These are phyloP conservation scores for Porphyra umbilicalis DNA, from an alignment of 31 red algal genomes.

Conservation along the genomic window DNA sequence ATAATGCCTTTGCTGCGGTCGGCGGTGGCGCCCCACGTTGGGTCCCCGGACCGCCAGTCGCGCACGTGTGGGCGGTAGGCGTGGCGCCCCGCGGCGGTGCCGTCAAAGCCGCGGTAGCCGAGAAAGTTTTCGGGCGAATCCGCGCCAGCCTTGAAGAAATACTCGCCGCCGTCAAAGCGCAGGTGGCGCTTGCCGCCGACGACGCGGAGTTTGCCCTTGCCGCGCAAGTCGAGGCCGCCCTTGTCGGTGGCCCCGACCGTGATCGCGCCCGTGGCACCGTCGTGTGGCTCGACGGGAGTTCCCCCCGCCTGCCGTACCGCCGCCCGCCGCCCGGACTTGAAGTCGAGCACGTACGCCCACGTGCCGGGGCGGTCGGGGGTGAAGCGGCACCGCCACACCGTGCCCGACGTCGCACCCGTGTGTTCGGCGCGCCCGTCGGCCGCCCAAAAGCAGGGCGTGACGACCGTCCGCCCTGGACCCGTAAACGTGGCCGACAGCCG, in stretches of 20 bases:
- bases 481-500: slow-evolving; percentile 36
- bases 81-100: neutral
- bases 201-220: slow-evolving; percentile 40
- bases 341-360: slow-evolving; percentile 26
- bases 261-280: slow-evolving; percentile 29
- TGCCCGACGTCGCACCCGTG: slow-evolving; percentile 18
- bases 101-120: neutral
- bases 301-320: slow-evolving; percentile 18
- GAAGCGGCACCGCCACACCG: slow-evolving; percentile 45
- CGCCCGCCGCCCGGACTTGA: slow-evolving; percentile 14
- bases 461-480: slow-evolving; percentile 8
- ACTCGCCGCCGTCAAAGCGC: slow-evolving; percentile 33
- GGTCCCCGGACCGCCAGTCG: slow-evolving; percentile 37
- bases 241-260: slow-evolving; percentile 3
- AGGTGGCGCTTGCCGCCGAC: slow-evolving; percentile 36
- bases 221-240: slow-evolving; percentile 11
- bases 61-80: slow-evolving; percentile 4
- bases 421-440: slow-evolving; percentile 47
- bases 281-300: neutral
- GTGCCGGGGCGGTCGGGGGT: slow-evolving; percentile 13
- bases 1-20: slow-evolving; percentile 26
- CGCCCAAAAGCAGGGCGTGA: slow-evolving; percentile 43
- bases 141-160: slow-evolving; percentile 30
- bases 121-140: slow-evolving; percentile 49
- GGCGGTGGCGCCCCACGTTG: too few relatives aligned